Evolutionary conservation across 2,329 filamentous ascomycete genomes (phyloP), one percentile per base, ranked within the genome.

Genomic region (Scedosporium dehoogii): DNA sequence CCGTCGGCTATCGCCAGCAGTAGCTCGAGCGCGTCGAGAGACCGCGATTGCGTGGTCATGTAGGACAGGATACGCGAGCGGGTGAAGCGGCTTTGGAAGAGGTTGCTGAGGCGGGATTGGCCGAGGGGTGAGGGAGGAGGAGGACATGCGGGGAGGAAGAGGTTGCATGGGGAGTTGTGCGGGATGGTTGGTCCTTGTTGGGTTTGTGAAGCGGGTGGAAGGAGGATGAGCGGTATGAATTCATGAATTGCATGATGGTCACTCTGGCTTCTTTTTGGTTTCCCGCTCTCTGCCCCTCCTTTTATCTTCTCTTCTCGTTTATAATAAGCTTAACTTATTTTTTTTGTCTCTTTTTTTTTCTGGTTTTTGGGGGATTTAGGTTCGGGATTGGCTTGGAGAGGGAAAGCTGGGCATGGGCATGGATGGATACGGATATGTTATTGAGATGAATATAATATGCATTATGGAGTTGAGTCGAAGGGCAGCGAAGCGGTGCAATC

Each of bases 41-140:
- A 73, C 10, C 65, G 70, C 64, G 77, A 79, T 25, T 82, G 80
- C 66, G 69, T 75, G 44, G 73, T 82, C 60, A 82, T 82, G 80
- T 82, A 62, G 60, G 23, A 23, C 3, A 27, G 38, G 48, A 48
- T 56, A 41, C 59, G 58, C 25, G 61, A 63, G 60, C 23, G 62
- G 62, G 27, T 64, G 21, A 53, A 12, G 48, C 5, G 48, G 1
- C 9, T 53, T 53, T 16, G n/a, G 6, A 10, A 14, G 21, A 18
- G 21, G 48, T 21, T 53, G n/a, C 4, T 25, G 21, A 14, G 48
- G 21, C 48, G 48, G 18, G 16, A 21, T 2, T 2, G 48, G 48
- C 21, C 6, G 48, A 53, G 23, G 5, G 48, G 48, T 2, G n/a
- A 25, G 27, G 12, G n/a, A 53, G 12, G n/a, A 10, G 6, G 21